phyloP scores from a whole-genome alignment of 2,329 filamentous ascomycete species.

The Nigrospora osmanthi region DNA sequence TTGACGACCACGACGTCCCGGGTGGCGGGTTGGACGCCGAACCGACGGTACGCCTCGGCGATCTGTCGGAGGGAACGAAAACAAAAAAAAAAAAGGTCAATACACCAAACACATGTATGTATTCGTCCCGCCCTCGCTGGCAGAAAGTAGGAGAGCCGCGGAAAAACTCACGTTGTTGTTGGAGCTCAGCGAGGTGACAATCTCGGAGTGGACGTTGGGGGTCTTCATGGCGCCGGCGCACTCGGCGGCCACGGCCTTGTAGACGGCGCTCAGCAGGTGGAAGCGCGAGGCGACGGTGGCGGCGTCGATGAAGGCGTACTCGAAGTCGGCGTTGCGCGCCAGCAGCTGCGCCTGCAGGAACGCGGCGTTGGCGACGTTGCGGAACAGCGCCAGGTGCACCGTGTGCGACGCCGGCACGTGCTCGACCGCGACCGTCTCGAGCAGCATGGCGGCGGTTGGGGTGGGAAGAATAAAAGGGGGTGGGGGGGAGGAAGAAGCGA shows the following conservation, averaged over 20 bases:
- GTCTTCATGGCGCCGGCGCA: conserved; percentile 59
- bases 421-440: conserved; percentile 65
- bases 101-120: conserved; percentile 1
- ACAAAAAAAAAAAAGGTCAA: too few relatives aligned
- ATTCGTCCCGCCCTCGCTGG: too few relatives aligned
- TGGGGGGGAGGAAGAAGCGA: not conserved
- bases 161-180: conserved; percentile 64
- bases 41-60: conserved; percentile 81
- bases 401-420: conserved; percentile 63
- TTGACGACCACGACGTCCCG: conserved; percentile 75
- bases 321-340: conserved; percentile 74
- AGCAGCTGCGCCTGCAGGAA: conserved; percentile 79
- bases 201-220: conserved; percentile 82
- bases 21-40: conserved; percentile 68
- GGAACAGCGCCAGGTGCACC: conserved; percentile 70
- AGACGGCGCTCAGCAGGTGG: conserved; percentile 69
- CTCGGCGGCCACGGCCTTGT: conserved; percentile 65
- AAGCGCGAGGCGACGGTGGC: conserved; percentile 64
- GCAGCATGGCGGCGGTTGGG: conserved; percentile 31
- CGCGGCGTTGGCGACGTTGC: conserved; percentile 65
- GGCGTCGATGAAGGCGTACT: conserved; percentile 92
- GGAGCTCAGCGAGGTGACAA: conserved; percentile 70
- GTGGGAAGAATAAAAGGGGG: not conserved
- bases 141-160: not conserved
- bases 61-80: too few relatives aligned